Conservation (phyloP, 352 stramenopile genomes). For the Phytophthora nicotianae region DNA sequence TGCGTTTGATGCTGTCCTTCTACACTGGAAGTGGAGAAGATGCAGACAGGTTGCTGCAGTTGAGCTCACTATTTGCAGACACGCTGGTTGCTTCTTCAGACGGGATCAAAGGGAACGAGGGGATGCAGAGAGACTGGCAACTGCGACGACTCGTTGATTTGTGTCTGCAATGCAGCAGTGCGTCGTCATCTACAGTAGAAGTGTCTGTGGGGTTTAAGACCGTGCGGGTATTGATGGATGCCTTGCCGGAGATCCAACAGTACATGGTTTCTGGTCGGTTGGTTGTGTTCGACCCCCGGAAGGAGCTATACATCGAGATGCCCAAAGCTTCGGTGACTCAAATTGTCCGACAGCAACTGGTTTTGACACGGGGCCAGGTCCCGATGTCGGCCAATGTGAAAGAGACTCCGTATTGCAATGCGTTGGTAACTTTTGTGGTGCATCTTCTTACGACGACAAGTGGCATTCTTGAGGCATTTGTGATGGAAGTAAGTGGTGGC, state of each 20-base stretch:
- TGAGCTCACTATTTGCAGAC: constrained; percentile 37
- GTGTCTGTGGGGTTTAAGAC: constrained; percentile 13
- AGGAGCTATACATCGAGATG: constrained; percentile 36
- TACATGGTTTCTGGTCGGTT: constrained; percentile 40
- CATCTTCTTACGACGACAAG: constrained; percentile 28
- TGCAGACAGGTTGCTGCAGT: constrained; percentile 29
- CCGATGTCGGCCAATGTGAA: constrained; percentile 22
- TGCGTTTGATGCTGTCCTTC: constrained; percentile 51
- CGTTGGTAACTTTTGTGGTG: constrained; percentile 32
- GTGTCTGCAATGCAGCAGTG: constrained; percentile 40
- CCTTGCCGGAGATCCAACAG: constrained; percentile 31
- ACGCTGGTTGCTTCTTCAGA: constrained; percentile 23
- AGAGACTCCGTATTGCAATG: constrained; percentile 33
- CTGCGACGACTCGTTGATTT: constrained; percentile 52
- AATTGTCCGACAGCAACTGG: constrained; percentile 32
- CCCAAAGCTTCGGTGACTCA: constrained; percentile 30
- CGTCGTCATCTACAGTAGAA: constrained; percentile 4
- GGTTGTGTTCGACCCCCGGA: constrained; percentile 16
- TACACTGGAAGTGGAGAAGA: constrained; percentile 40
- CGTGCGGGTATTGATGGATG: constrained; percentile 23
- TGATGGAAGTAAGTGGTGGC: constrained; percentile 37
- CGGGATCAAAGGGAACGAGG: constrained; percentile 17
- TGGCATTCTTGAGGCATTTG: constrained; percentile 33
- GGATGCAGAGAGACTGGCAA: constrained; percentile 40
- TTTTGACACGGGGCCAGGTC: constrained; percentile 24